A percentile compares a stretch with the other conserved stretches of the same genome.
Evolutionary conservation across 768 basidiomycete genomes (phyloP).

Genomic region (Rubroboletus pulcherrimus): DNA sequence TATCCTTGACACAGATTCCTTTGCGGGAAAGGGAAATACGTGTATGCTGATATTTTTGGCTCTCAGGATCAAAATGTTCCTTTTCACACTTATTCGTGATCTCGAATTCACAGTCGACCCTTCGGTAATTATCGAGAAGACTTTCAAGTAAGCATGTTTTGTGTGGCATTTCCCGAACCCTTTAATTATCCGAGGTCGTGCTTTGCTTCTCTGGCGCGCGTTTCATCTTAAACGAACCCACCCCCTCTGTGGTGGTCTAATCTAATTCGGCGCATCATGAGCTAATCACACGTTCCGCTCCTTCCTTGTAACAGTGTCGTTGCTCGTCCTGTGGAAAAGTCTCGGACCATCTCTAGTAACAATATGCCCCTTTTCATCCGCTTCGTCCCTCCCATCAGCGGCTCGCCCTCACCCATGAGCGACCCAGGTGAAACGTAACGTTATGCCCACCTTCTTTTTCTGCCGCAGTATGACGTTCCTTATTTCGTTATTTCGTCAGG

Average conservation of each 20-base stretch:
- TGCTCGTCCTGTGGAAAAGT: slow-evolving; percentile 56
- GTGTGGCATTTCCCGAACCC: slow-evolving; percentile 16
- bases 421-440: slow-evolving; percentile 15
- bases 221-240: slow-evolving; percentile 17
- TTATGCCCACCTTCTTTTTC: slow-evolving; percentile 4
- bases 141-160: slow-evolving; percentile 48
- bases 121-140: slow-evolving; percentile 56
- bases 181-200: slow-evolving; percentile 22
- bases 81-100: slow-evolving; percentile 56
- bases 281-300: slow-evolving; percentile 14
- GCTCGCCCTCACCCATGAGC: slow-evolving; percentile 5
- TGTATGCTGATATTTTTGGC: slow-evolving; percentile 19
- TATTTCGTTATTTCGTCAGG: slow-evolving; percentile 20
- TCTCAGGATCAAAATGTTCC: slow-evolving; percentile 58
- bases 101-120: slow-evolving; percentile 52
- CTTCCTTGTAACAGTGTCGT: slow-evolving; percentile 42
- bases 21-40: neutral
- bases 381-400: slow-evolving; percentile 20
- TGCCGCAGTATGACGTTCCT: slow-evolving; percentile 10
- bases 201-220: slow-evolving; percentile 13
- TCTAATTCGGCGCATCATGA: slow-evolving; percentile 9
- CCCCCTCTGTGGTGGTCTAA: slow-evolving; percentile 3
- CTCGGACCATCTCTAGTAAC: slow-evolving; percentile 49
- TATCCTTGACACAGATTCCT: slow-evolving; percentile 1
- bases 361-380: slow-evolving; percentile 57